These are phyloP conservation scores for Quercus ilex DNA, from an alignment of 306 rosid genomes.

Conservation along the genomic window DNA sequence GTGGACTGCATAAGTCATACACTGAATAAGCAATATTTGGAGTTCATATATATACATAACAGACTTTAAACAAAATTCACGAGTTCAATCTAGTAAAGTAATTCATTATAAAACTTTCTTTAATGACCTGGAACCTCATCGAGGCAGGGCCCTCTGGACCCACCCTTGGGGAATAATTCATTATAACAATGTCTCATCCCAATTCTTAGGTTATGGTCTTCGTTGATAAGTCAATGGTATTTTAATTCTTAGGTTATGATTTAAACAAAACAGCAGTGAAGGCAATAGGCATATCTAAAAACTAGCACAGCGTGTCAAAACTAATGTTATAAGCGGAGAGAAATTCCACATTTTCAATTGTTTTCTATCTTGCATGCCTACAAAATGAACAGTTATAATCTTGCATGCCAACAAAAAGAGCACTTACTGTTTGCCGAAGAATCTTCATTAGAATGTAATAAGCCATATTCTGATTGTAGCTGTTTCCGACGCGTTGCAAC, in stretches of 20 bases:
- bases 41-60: neutral
- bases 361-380: neutral
- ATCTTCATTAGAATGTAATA: conserved; percentile 68
- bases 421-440: conserved; percentile 74
- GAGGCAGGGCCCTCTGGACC: too few species aligned
- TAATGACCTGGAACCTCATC: too few species aligned
- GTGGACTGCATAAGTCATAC: neutral
- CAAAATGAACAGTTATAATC: neutral
- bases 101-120: neutral
- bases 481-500: conserved; percentile 55
- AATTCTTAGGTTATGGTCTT: too few species aligned
- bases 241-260: neutral
- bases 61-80: neutral
- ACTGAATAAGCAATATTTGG: neutral
- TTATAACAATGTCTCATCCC: too few species aligned
- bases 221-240: too few species aligned
- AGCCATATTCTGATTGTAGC: conserved; percentile 74
- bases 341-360: neutral
- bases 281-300: neutral
- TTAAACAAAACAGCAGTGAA: neutral
- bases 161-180: too few species aligned
- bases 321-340: neutral
- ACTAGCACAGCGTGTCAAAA: neutral
- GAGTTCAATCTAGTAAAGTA: neutral
- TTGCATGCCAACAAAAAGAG: neutral